Conservation (phyloP, 1,284 basidiomycete genomes). For the Cutaneotrichosporon cyanovorans region DNA sequence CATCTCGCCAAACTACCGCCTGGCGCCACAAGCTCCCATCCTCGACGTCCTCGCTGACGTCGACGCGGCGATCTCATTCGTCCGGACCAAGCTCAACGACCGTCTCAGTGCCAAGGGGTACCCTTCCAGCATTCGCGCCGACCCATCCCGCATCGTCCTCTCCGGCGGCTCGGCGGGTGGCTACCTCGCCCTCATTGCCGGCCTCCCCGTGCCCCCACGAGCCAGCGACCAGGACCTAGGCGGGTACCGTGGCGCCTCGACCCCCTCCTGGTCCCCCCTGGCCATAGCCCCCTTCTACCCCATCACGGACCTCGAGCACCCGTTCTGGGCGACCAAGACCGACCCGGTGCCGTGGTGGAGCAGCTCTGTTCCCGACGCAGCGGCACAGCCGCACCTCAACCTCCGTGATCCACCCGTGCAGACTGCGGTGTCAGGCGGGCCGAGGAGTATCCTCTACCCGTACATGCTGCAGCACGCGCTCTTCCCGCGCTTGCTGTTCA, state of each 20-base stretch:
- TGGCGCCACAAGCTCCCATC: constrained; percentile 38
- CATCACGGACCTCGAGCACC: constrained; percentile 40
- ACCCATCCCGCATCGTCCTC: constrained; percentile 31
- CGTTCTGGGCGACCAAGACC: constrained; percentile 42
- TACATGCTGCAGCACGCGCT: constrained; percentile 44
- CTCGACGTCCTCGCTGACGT: constrained; percentile 40
- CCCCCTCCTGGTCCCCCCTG: constrained; percentile 24
- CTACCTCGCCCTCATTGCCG: constrained; percentile 40
- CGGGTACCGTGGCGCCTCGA: constrained; percentile 26
- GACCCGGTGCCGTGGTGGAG: constrained; percentile 40
- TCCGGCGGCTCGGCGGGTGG: constrained; percentile 41
- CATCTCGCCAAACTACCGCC: constrained; percentile 40
- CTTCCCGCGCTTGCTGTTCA: constrained; percentile 38
- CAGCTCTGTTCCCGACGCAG: constrained; percentile 29
- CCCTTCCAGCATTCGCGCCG: constrained; percentile 23
- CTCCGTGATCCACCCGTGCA: constrained; percentile 32
- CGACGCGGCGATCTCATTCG: constrained; percentile 25
- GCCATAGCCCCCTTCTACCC: constrained; percentile 41
- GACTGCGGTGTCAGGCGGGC: constrained; percentile 33
- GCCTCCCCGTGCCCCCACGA: constrained; percentile 23
- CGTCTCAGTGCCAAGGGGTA: constrained; percentile 24
- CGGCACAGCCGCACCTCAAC: constrained; percentile 37
- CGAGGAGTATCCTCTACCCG: constrained; percentile 37
- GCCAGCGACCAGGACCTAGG: constrained; percentile 32
- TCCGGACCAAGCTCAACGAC: constrained; percentile 32